Base-by-base conservation (phyloP, 805 yeast species). In the Maudiozyma turicensis region DNA sequence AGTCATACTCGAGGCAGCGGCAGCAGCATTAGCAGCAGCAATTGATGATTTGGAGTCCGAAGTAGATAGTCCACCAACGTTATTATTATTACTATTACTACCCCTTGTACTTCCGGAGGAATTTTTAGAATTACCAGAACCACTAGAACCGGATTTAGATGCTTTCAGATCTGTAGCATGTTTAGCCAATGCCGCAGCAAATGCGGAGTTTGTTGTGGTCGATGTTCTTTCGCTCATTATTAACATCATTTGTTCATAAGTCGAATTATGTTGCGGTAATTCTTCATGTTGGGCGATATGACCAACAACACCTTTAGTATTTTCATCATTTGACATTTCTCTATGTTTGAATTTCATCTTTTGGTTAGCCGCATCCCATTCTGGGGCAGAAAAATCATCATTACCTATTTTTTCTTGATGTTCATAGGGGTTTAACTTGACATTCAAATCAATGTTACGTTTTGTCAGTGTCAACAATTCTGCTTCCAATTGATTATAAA, bases 181-280 rank as follows among this genome's bases (percentile, higher is more conserved):
- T 54, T 66, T 62, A 9, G 63, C 57, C 32, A 59, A 50, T 1
- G 74, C 60, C 0, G 71, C 62, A 7, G 72, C 66, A 34, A 72
- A 65, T 0, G 74, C 65, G 3, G 72, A 68, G 48, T 64, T 65
- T 11, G 70, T 73, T 55, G 58, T 65, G 47, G 65, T 67, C 49
- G 60, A 69, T 40, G 64, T 59, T 47, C 67, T 65, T 46, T 81
- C 84, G 54, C 74, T 75, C 74, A 82, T 69, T 8, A 80, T 73
- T 32, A 82, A 71, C 98, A 91, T 91, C 61, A 89, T 72, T 61
- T 87, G 95, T 65, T 93, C 98, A 68, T 86, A 88, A 54, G 88
- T 95, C 1, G 90, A 80, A 49, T 82, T 78, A 57, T 85, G 85
- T 61, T 88, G 95, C 38, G 81, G 78, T 29, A 72, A 61, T 54